These are phyloP conservation scores for Globisporangium spinosum DNA, from an alignment of 352 stramenopile species.

Conservation along the genomic window DNA sequence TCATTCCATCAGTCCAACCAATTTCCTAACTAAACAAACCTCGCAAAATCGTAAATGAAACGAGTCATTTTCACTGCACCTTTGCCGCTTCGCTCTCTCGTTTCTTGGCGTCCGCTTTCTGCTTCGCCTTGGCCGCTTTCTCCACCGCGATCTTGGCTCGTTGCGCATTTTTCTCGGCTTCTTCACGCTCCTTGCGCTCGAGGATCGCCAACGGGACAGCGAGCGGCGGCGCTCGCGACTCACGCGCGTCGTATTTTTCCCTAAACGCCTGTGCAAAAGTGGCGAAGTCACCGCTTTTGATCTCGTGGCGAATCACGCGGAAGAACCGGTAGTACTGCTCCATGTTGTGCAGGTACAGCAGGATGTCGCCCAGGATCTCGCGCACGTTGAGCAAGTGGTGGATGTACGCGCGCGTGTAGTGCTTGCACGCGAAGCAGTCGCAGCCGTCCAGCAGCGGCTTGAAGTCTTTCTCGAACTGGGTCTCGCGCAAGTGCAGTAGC, in stretches of 20 bases:
- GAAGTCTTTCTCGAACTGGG: slow-evolving; percentile 60
- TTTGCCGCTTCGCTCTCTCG: background rate
- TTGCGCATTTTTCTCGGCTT: slow-evolving; percentile 36
- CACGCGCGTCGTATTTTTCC: slow-evolving; percentile 41
- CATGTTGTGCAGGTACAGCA: slow-evolving; percentile 88
- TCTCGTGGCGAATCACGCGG: slow-evolving; percentile 44
- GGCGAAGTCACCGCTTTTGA: slow-evolving; percentile 39
- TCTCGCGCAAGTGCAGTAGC: slow-evolving; percentile 66
- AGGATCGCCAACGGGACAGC: slow-evolving; percentile 47
- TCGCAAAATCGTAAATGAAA: background rate
- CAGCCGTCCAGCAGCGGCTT: slow-evolving; percentile 55
- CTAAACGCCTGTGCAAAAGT: slow-evolving; percentile 41
- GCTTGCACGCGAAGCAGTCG: slow-evolving; percentile 67
- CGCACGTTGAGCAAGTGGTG: slow-evolving; percentile 92
- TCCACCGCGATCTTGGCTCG: slow-evolving; percentile 24
- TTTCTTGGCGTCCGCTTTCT: slow-evolving; percentile 1
- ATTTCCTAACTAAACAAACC: background rate
- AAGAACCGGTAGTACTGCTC: slow-evolving; percentile 79
- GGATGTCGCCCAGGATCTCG: slow-evolving; percentile 90
- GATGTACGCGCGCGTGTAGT: slow-evolving; percentile 86
- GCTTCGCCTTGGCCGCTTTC: slow-evolving; percentile 21
- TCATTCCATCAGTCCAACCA: background rate
- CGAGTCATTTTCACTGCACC: background rate
- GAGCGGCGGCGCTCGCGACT: slow-evolving; percentile 40
- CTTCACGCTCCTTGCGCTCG: slow-evolving; percentile 53